Evolutionary conservation across 305 asterid genomes (phyloP), one percentile per base, ranked within the genome.

Genomic region (Striga hermonthica): DNA sequence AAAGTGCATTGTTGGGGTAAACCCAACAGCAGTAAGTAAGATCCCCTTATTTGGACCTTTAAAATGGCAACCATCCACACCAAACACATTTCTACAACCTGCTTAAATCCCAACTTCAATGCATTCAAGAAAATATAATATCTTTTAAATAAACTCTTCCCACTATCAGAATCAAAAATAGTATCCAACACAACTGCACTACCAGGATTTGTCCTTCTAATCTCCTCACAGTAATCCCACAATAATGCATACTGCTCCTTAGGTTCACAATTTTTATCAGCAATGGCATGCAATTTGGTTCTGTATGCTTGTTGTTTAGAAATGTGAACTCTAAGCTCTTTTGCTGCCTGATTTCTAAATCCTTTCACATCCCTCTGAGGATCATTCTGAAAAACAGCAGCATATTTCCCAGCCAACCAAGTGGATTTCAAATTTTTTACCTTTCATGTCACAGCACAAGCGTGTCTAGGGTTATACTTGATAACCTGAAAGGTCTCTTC

Each of bases 61-160:
- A 4, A 61, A 11, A 9, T 61, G 66, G 11, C 55, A 61, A 7
- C 55, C 55, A 61, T 43, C 55, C 5, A 61, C 54, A n/a, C 66
- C 40, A 3, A 61, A 16, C 0, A 61, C 15, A 8, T 14, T 15
- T 16, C 66, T 43, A 61, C 66, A 44, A 0, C 66, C 54, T 7
- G 15, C 41, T 1, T 6, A 8, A 40, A 22, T 41, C 0, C 40
- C 43, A 44, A 10, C 66, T 40, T 40, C 9, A 9, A 40, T 22
- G 31, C 31, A 22, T 22, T 22, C 31, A 22, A 22, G 31, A 1
- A 57, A 0, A 60, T 4, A 14, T 40, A 60, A 7, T 28, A 28
- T 9, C 61, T 28, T 0, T 34, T 15, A 22, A 22, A 22, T 2
- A 22, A 4, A 37, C 36, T 40, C 44, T 40, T 9, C 44, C 44